These are phyloP conservation scores for Deakozyma indianensis DNA, from an alignment of 805 yeast species.

Conservation along the genomic window DNA sequence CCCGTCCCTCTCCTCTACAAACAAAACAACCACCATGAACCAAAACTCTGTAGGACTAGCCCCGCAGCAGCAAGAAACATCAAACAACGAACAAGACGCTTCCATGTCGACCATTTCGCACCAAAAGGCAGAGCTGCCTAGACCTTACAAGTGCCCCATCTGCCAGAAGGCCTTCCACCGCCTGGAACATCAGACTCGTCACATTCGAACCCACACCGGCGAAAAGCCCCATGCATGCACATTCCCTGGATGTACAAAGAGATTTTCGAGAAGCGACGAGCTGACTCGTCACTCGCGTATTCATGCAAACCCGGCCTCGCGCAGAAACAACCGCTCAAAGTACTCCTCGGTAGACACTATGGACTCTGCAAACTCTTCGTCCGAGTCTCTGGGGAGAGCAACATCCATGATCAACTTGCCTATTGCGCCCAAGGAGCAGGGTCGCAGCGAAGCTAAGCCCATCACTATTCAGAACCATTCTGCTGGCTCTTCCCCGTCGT, in stretches of 20 bases:
- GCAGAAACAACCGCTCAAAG: constrained; percentile 13
- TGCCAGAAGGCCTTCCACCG: constrained; percentile 81
- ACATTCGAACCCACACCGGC: constrained; percentile 85
- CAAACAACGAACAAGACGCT: too few relatives aligned
- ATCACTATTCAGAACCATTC: neutral
- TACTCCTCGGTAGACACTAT: constrained; percentile 1
- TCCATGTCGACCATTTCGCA: too few relatives aligned
- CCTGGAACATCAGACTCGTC: constrained; percentile 82
- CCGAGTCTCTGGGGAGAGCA: neutral
- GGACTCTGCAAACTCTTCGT: neutral
- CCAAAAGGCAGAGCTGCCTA: constrained; percentile 22
- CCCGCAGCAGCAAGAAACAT: too few relatives aligned
- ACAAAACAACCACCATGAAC: neutral
- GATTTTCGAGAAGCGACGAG: constrained; percentile 73
- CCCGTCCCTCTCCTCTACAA: too few relatives aligned
- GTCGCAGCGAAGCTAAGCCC: neutral
- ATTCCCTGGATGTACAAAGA: constrained; percentile 70
- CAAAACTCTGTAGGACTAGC: neutral
- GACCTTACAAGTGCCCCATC: constrained; percentile 77
- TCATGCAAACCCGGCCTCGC: constrained; percentile 33
- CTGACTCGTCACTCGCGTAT: constrained; percentile 74
- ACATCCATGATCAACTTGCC: neutral
- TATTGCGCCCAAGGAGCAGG: neutral
- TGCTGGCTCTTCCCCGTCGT: constrained; percentile 3
- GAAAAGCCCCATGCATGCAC: constrained; percentile 82